Base-by-base conservation (phyloP, 306 rosid species). In the Trichosanthes truncata region DNA sequence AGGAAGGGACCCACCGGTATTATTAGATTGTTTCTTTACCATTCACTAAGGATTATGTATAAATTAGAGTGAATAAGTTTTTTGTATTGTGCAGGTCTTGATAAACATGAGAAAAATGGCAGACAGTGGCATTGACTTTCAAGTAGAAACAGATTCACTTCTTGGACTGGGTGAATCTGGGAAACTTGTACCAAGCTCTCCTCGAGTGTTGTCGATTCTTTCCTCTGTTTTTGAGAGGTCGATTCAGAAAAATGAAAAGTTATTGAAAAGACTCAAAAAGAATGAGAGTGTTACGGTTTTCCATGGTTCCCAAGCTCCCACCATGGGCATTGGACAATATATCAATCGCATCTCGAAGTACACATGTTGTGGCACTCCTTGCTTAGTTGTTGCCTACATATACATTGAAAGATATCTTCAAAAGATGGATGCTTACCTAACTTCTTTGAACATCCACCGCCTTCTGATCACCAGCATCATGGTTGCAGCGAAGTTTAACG, bases 401-500 rank as follows among this genome's bases (percentile, higher is more conserved):
- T 90, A 92, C 87, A 56, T 90, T 23, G 91, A 92, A 60, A 90
- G 91, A 76, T 90, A 68, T 66, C 43, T 88, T 62, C 87, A 79
- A 10, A 72, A 72, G 17, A 69, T 1, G 7, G 83, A 86, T 51
- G 85, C 84, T 61, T 76, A 76, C 76, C 91, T 90, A 53, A 92
- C 95, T 72, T 82, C 88, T 66, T 77, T 88, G 73, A 92, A 86
- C 33, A 75, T 85, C 10, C 96, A 92, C 49, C 93, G 97, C 14
- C 89, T 92, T 69, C 56, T 90, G 0, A 88, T 92, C 82, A 92
- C 96, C 21, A 78, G 85, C 73, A 15, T 84, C 36, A 72, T 90
- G 90, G 69, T 84, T 31, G 97, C 97, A n/a, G 86, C 92, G 3
- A 89, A 92, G 38, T 89, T 88, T 82, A 63, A 66, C 26, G 95